Evolutionary conservation across 495 filamentous ascomycete genomes (phyloP), one percentile per base, ranked within the genome.

Genomic region (Penicillium goetzii): DNA sequence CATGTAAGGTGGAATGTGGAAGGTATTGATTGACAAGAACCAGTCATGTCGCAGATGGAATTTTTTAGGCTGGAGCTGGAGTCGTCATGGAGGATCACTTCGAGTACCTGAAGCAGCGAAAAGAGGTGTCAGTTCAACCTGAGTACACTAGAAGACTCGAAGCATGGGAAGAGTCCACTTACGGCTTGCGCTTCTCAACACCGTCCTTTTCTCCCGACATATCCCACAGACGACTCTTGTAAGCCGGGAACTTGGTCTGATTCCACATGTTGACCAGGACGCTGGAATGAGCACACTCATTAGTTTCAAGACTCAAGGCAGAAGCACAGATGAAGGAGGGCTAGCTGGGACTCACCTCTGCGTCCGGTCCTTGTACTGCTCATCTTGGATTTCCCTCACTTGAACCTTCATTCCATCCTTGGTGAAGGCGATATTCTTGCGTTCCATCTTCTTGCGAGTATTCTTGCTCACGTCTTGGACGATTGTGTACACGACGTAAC

Each of bases 341-440:
- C 25, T 32, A 55, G 28, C 49, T 40, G 21, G 65, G 60, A 72
- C 71, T 40, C 59, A 90, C 78, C 86, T 90, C 80, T 97, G 92
- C 25, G 90, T 95, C 68, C 78, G 81, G 77, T 94, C 92, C 69
- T 89, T 86, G 76, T 96, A 93, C 25, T 85, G 84, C 84, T 97
- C 93, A 62, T 86, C 84, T 55, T 81, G 79, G 28, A 92, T 67
- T 62, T 94, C 84, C 80, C 89, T 90, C 52, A 97, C 87, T 21
- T 87, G 86, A 45, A 97, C 90, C 68, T 87, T 89, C 79, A 94
- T 78, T 15, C 93, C 93, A 63, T 96, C 92, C 74, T 90, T 93
- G 33, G 90, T 88, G 73, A 96, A 88, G 33, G 85, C 78, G 30
- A 97, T 81, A 71, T 97, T 87, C 79, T 90, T 90, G 74, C 87